Base-by-base conservation (phyloP, 2,329 filamentous ascomycete species). In the Fusarium subglutinans region DNA sequence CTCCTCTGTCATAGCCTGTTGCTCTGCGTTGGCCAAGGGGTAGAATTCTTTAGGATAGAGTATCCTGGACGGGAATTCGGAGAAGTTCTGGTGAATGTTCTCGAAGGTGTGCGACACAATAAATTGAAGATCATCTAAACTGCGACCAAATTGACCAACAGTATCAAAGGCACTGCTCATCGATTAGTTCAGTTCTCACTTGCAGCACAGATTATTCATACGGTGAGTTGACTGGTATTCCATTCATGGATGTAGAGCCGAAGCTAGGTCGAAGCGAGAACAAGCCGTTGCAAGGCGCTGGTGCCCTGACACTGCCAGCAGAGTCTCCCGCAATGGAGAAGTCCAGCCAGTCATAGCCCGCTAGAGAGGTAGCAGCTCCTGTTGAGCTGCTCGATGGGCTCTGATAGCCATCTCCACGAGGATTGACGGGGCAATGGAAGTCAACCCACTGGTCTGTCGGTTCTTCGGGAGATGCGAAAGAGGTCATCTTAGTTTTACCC, bases 311-410 rank as follows among this genome's bases (percentile, higher is more conserved):
- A 40, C 51, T 54, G 2, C 24, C 35, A 40, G 51, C 51, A 28
- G 50, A 54, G 33, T 54, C 51, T 54, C 51, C 24, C 3, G 51
- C 51, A 18, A 54, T 54, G 0, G 24, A 54, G 14, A 40, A 54
- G 0, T 54, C 35, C 8, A 40, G 8, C 51, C 51, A 54, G 0
- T n/a, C 51, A n/a, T 54, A 54, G 0, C 35, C 51, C 2, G 35
- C 51, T 0, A 54, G 24, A 40, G 51, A 54, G 0, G 51, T 28
- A 0, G 51, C 35, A 14, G 51, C 51, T 7, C 51, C 35, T 0
- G 51, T n/a, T 0, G 35, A 54, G 10, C 51, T 40, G 35, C 24
- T 28, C 0, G 51, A 40, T 10, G 33, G 35, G 14, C 51, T 54
- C 35, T 54, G 35, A 2, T 54, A 54, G 1, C 35, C 20, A 22